Base-by-base conservation (phyloP, 2,329 filamentous ascomycete species). In the Pseudopithomyces maydicus region DNA sequence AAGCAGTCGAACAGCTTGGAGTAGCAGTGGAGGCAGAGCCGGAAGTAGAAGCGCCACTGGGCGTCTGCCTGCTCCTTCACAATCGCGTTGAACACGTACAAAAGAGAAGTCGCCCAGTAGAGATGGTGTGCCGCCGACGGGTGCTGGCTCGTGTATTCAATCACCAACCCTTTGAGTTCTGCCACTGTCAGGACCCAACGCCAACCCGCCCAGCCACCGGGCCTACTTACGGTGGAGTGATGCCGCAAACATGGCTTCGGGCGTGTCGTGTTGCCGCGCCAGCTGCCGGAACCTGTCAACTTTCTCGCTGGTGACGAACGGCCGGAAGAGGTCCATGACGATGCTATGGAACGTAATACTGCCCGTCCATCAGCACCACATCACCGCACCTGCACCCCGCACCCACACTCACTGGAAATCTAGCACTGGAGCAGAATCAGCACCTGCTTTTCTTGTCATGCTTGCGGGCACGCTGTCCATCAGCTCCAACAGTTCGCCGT, bases 261-360 rank as follows among this genome's bases (percentile, higher is more conserved):
- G 52, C 26, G 52, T 42, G 32, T 23, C 39, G n/a, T 36, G 33
- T 39, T 23, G 20, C 32, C 26, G n/a, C 22, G 26, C 17, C 5
- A 42, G 22, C 14, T 48, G n/a, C 15, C 44, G 41, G 14, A 47
- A 53, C 29, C 36, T 22, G 32, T 45, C 50, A 6, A 20, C 42
- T 11, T 33, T 45, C n/a, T 38, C 41, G n/a, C 38, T 23, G 29
- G 41, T 45, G 20, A 46, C 33, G 52, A 53, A 57, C 6, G 43
- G 55, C 15, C 43, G 33, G 29, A 57, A 56, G 10, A 56, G 39
- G 42, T 56, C 54, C 42, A 52, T 42, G 35, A 53, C 43, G 26
- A 48, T 33, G 20, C 14, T 35, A 19, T 56, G 54, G 22, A 52
- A 29, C n/a, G 22, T 8, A 14, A 56, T 52, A 22, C 51, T 54